Evolutionary conservation across 176 grass and related monocot species (phyloP).

Genomic region (Miscanthus lutarioriparius): DNA sequence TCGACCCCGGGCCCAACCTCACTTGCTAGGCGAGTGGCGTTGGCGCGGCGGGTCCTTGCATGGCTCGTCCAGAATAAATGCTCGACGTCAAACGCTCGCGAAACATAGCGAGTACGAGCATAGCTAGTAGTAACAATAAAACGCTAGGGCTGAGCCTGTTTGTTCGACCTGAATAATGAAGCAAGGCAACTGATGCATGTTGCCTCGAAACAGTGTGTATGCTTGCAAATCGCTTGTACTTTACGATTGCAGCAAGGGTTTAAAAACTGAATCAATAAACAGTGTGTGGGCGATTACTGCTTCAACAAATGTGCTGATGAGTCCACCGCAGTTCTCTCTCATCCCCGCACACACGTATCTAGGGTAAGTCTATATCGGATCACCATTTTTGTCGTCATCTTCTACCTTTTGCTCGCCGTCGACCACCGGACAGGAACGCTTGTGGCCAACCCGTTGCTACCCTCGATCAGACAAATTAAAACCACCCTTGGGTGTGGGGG

Average conservation of each 20-base stretch:
- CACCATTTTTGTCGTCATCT: too few relatives aligned
- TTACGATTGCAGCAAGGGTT: neutral
- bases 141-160: neutral
- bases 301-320: neutral
- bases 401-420: too few relatives aligned
- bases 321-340: too few relatives aligned
- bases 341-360: too few relatives aligned
- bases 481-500: neutral
- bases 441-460: too few relatives aligned
- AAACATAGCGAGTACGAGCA: neutral
- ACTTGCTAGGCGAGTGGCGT: conserved; percentile 42
- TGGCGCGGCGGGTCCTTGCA: too few relatives aligned
- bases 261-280: neutral
- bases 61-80: neutral
- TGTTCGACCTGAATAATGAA: neutral
- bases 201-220: neutral
- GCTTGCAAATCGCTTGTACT: neutral
- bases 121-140: too few relatives aligned
- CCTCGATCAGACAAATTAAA: neutral
- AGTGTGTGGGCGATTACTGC: neutral
- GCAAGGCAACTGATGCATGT: neutral
- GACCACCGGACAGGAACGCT: too few relatives aligned
- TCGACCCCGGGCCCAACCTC: conserved; percentile 58
- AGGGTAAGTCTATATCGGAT: too few relatives aligned
- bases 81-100: neutral